Conservation (phyloP, 2,329 filamentous ascomycete species). For the Ambrosiella cleistominuta region DNA sequence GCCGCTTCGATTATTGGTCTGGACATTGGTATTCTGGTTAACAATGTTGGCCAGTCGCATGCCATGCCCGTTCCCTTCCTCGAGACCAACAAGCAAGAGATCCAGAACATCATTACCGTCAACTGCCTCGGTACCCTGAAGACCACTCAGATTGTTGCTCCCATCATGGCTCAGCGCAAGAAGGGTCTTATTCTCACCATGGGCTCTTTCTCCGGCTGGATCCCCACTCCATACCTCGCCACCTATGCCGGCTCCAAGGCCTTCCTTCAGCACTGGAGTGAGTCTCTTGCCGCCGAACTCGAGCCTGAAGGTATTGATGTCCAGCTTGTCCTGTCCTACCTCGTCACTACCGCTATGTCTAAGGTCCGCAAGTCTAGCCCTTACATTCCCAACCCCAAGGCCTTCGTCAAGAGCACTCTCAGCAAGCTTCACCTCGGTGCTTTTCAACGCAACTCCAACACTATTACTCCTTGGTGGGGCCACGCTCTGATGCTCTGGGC, state of each 20-base stretch:
- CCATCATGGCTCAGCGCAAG: slow-evolving; percentile 68
- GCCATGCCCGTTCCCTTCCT: slow-evolving; percentile 80
- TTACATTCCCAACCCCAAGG: slow-evolving; percentile 62
- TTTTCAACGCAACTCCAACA: slow-evolving; percentile 62
- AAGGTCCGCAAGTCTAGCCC: slow-evolving; percentile 70
- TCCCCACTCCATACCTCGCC: slow-evolving; percentile 79
- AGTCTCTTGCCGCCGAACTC: slow-evolving; percentile 67
- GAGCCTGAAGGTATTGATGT: slow-evolving; percentile 66
- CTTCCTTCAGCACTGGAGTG: slow-evolving; percentile 93
- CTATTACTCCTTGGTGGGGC: slow-evolving; percentile 83
- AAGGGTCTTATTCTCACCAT: slow-evolving; percentile 86
- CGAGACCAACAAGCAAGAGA: slow-evolving; percentile 59
- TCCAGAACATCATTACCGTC: slow-evolving; percentile 82
- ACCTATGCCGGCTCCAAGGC: slow-evolving; percentile 97
- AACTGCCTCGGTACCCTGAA: slow-evolving; percentile 85
- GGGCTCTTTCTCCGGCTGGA: slow-evolving; percentile 87
- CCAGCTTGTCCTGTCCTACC: slow-evolving; percentile 80
- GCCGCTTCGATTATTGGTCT: slow-evolving; percentile 50
- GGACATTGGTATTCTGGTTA: slow-evolving; percentile 76
- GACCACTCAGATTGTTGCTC: slow-evolving; percentile 69
- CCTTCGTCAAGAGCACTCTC: slow-evolving; percentile 64
- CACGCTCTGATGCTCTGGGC: slow-evolving; percentile 81
- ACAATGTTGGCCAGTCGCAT: slow-evolving; percentile 94
- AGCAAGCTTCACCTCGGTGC: slow-evolving; percentile 61
- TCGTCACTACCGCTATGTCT: slow-evolving; percentile 92